These are phyloP conservation scores for Globisporangium megalacanthum DNA, from an alignment of 352 stramenopile genomes.

Conservation along the genomic window DNA sequence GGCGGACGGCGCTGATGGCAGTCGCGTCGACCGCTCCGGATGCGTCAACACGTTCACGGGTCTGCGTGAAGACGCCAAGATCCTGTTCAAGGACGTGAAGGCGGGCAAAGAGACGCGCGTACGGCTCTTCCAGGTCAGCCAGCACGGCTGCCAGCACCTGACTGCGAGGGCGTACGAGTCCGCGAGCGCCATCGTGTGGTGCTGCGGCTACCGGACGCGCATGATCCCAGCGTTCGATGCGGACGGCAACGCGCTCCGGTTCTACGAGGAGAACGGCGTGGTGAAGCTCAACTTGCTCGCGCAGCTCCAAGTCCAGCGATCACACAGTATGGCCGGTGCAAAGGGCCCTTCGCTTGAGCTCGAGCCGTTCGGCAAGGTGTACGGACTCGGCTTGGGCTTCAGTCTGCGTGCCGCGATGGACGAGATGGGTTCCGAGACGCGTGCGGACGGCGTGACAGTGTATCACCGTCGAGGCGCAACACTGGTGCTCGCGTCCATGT, in stretches of 20 bases:
- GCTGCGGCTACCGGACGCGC: conserved; percentile 71
- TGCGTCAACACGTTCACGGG: conserved; percentile 86
- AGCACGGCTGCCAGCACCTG: conserved; percentile 44
- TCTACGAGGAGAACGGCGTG: conserved; percentile 53
- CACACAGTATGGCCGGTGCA: too few relatives aligned
- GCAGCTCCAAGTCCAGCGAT: conserved; percentile 23
- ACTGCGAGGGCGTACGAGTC: conserved; percentile 60
- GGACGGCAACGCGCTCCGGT: conserved; percentile 31
- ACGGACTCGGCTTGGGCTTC: conserved; percentile 76
- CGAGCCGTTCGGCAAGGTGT: conserved; percentile 21
- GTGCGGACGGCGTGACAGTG: conserved; percentile 80
- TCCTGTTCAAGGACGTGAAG: conserved; percentile 61
- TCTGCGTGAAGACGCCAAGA: conserved; percentile 78
- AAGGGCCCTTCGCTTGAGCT: conserved; percentile 4
- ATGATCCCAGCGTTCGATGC: conserved; percentile 47
- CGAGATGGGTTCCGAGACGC: conserved; percentile 70
- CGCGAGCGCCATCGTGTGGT: conserved; percentile 75
- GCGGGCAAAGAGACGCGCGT: conserved; percentile 53
- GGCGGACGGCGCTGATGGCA: conserved; percentile 50
- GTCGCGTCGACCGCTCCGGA: conserved; percentile 48
- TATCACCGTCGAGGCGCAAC: conserved; percentile 74
- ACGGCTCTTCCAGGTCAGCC: conserved; percentile 70
- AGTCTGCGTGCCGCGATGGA: conserved; percentile 69
- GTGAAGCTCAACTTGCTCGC: conserved; percentile 62
- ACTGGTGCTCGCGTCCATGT: conserved; percentile 66